A percentile compares a stretch with the other conserved stretches of the same genome.
Evolutionary conservation across 148 eudicot species (phyloP).

Genomic region (Gaultheria prostrata): DNA sequence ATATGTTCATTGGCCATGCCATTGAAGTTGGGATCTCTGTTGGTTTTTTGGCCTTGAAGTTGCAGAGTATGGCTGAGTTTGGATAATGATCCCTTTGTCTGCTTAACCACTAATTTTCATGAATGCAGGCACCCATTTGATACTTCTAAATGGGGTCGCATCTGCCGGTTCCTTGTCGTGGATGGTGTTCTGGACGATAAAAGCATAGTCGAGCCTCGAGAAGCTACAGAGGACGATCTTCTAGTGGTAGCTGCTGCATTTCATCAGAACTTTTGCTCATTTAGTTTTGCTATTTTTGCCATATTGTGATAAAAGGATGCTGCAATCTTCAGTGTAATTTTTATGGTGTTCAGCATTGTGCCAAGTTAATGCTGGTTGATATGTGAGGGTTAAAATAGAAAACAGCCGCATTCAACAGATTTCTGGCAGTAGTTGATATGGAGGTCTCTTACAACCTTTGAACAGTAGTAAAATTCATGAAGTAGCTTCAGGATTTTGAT

Average conservation of each 20-base stretch:
- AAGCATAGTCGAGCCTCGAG: constrained; percentile 71
- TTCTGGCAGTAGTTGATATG: not conserved
- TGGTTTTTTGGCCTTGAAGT: constrained; percentile 9
- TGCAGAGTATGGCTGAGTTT: not conserved
- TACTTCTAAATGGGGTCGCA: constrained; percentile 97
- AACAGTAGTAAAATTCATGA: not conserved
- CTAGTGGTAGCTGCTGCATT: constrained; percentile 62
- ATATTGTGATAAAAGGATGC: not conserved
- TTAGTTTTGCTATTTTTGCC: not conserved
- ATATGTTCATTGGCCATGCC: not conserved
- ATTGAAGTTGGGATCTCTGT: not conserved
- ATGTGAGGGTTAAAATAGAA: not conserved
- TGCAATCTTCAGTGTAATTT: constrained; percentile 1
- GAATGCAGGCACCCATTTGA: constrained; percentile 91
- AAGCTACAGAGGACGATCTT: constrained; percentile 87
- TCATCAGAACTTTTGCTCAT: not conserved
- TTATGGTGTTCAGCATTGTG: not conserved
- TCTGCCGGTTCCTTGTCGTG: constrained; percentile 63
- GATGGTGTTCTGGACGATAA: constrained; percentile 59
- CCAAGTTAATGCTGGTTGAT: not conserved
- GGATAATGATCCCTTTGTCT: not conserved
- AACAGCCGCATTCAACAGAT: not conserved
- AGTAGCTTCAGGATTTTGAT: constrained; percentile 8
- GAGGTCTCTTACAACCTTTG: not conserved
- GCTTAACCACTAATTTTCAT: constrained; percentile 12